Evolutionary conservation across 768 basidiomycete species (phyloP).

Genomic region (Pleurotus citrinopileatus): DNA sequence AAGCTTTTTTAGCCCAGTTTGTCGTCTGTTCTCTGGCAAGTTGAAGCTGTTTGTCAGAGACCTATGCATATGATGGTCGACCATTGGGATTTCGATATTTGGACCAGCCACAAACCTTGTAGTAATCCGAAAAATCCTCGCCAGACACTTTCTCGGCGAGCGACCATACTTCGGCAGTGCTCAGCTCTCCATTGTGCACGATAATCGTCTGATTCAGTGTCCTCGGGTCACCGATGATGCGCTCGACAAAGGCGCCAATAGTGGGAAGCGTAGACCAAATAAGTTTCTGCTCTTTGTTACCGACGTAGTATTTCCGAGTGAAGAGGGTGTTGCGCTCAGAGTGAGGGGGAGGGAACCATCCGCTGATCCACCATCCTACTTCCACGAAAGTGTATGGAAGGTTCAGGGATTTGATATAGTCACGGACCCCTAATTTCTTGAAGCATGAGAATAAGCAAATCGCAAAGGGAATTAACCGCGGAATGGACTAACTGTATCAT

Average conservation of each 20-base stretch:
- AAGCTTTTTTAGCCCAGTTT: not conserved
- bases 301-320: not conserved
- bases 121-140: not conserved
- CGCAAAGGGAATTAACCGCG: not conserved
- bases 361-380: constrained; percentile 2
- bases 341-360: not conserved
- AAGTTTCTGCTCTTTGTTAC: not conserved
- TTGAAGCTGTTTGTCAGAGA: not conserved
- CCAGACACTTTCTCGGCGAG: not conserved
- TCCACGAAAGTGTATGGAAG: not conserved
- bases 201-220: not conserved
- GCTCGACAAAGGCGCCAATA: not conserved
- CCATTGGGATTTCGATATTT: too few species aligned
- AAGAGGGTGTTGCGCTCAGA: constrained; percentile 1
- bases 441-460: too few species aligned
- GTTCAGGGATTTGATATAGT: not conserved
- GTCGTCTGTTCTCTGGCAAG: not conserved
- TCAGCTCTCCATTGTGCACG: not conserved
- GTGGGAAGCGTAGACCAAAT: not conserved
- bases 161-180: not conserved
- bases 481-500: not conserved
- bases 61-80: not conserved
- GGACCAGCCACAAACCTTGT: not conserved
- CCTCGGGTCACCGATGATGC: not conserved
- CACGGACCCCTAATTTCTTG: constrained; percentile 2